These are phyloP conservation scores for Digitaria exilis DNA, from an alignment of 202 grass and related monocot species.

Conservation along the genomic window DNA sequence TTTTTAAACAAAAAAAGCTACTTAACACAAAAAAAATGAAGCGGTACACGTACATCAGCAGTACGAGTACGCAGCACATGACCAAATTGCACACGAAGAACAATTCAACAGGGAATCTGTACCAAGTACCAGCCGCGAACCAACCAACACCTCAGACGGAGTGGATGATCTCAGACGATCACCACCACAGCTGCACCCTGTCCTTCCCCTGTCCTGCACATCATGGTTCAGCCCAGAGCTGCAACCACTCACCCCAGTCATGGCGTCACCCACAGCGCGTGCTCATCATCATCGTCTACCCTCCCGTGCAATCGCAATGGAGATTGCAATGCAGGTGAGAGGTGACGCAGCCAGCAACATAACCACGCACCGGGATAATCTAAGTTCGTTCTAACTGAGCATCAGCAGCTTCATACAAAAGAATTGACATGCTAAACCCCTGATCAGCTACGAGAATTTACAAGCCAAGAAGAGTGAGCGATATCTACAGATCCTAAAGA, in stretches of 20 bases:
- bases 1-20: no score
- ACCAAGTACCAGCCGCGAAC: not conserved
- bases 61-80: not conserved
- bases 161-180: not conserved
- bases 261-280: not conserved
- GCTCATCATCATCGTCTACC: not conserved
- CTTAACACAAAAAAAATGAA: no score
- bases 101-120: not conserved
- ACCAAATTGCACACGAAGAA: not conserved
- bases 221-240: not conserved
- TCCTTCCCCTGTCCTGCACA: not conserved
- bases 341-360: not conserved
- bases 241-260: not conserved
- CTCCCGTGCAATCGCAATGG: not conserved
- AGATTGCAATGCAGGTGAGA: not conserved
- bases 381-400: not conserved
- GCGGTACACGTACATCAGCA: not conserved
- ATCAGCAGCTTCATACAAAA: conserved; percentile 2
- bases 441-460: conserved; percentile 25
- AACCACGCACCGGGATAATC: not conserved
- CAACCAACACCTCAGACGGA: no score
- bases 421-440: not conserved
- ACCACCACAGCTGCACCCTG: not conserved
- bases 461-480: not conserved
- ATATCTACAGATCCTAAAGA: not conserved